Evolutionary conservation across 1,139 yeast genomes (phyloP), one percentile per base, ranked within the genome.

Genomic region (Tardiomyces digboiensis): DNA sequence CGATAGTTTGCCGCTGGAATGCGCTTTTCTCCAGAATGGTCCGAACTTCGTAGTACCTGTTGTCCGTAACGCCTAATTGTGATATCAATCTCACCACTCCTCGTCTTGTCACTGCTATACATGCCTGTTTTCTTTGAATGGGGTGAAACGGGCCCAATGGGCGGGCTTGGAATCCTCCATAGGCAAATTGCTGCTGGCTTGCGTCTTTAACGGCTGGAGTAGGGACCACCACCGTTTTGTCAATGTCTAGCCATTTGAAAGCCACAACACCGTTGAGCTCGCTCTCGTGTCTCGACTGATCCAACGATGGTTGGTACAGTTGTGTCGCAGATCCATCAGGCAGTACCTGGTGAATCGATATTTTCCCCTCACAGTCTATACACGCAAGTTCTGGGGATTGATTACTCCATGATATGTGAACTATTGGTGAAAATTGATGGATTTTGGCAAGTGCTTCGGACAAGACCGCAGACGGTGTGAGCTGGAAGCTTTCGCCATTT

Each of bases 181-280:
- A n/a, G 26, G 48, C 18, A 49, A 47, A 44, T 40, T 50, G 21
- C 43, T 45, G 37, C n/a, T 42, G 36, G 19, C 44, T 13, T 33
- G 42, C 23, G 41, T 44, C 45, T 29, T 33, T 41, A 39, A 49
- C 22, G 20, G 42, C 40, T 16, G 39, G 38, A 19, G 19, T 21
- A 37, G 43, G 42, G 36, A 42, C 33, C 14, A 26, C 5, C 10
- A 26, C 33, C 0, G 82, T 74, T 52, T 83, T 83, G 43, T 82
- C 86, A 13, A 77, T 67, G 42, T 78, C 78, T 39, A 84, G 66
- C 94, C 94, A 84, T 51, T 76, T 75, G 59, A 80, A 74, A 0
- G 80, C 75, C 10, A 77, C 67, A 4, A 81, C 53, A 39, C 61
- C 49, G 41, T 57, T 53, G 42, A 56, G 49, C 36, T 56, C 63